phyloP scores from a whole-genome alignment of 1,139 yeast genomes.

The Pichia sp. region DNA sequence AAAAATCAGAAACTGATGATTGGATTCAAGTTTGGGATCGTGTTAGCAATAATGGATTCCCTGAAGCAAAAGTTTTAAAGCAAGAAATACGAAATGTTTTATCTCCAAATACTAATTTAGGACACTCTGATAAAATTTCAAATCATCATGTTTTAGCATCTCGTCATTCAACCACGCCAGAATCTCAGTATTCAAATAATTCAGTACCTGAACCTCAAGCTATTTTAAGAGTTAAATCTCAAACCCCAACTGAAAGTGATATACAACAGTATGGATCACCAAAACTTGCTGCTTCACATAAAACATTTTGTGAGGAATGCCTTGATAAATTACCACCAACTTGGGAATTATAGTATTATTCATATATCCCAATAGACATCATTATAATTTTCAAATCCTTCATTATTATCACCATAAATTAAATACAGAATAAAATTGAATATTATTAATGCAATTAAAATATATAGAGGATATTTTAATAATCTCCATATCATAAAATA shows the following conservation, averaged over 20 bases:
- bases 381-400: not conserved
- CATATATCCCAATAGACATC: constrained; percentile 1
- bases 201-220: not conserved
- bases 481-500: not conserved
- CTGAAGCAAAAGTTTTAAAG: constrained; percentile 55
- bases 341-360: constrained; percentile 22
- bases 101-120: constrained; percentile 40
- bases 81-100: constrained; percentile 44
- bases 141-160: not conserved
- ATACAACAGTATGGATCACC: constrained; percentile 12
- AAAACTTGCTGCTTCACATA: constrained; percentile 11
- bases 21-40: constrained; percentile 49
- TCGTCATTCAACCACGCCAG: no score
- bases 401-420: not conserved
- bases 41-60: constrained; percentile 48
- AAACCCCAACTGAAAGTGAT: constrained; percentile 8
- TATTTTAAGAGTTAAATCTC: not conserved
- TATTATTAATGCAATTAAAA: not conserved
- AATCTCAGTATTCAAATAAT: not conserved
- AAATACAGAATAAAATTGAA: constrained; percentile 1
- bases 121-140: constrained; percentile 38
- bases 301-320: constrained; percentile 24
- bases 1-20: constrained; percentile 20
- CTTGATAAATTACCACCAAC: constrained; percentile 23
- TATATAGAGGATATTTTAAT: constrained; percentile 1